A percentile compares a stretch with the other conserved stretches of the same genome.
These are phyloP conservation scores for Stachybotrys chlorohalonatus DNA, from an alignment of 2,329 filamentous ascomycete genomes.

Conservation along the genomic window DNA sequence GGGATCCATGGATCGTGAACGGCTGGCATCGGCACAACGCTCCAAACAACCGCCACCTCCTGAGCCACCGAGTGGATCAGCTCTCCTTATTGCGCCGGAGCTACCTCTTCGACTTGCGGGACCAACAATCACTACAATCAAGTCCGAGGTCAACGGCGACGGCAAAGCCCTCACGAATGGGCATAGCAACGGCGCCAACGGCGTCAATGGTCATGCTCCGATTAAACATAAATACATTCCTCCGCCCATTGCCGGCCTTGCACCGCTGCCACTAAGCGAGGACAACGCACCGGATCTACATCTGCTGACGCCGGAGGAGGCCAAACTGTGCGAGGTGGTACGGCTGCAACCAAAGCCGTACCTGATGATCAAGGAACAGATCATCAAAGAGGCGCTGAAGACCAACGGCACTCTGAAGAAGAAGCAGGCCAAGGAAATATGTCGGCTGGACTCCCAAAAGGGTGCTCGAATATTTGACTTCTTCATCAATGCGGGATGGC, in stretches of 20 bases:
- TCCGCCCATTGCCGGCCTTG: slow-evolving; percentile 50
- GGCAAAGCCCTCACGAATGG: slow-evolving; percentile 46
- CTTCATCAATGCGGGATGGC: slow-evolving; percentile 87
- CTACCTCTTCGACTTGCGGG: slow-evolving; percentile 48
- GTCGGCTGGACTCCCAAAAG: slow-evolving; percentile 75
- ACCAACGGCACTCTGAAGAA: slow-evolving; percentile 84
- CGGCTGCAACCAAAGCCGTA: slow-evolving; percentile 91
- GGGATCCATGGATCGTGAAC: slow-evolving; percentile 75
- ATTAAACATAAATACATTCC: slow-evolving; percentile 42
- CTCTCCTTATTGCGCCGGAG: slow-evolving; percentile 69
- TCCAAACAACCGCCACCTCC: slow-evolving; percentile 55
- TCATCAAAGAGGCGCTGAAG: slow-evolving; percentile 86
- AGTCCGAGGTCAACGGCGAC: slow-evolving; percentile 35
- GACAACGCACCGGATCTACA: slow-evolving; percentile 78
- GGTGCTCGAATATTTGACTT: slow-evolving; percentile 86
- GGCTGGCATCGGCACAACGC: slow-evolving; percentile 62
- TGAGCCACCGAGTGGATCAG: slow-evolving; percentile 67
- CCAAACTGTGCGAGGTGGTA: slow-evolving; percentile 75
- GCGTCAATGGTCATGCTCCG: slow-evolving; percentile 23
- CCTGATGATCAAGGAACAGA: slow-evolving; percentile 83
- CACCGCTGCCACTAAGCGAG: slow-evolving; percentile 58
- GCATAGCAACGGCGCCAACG: slow-evolving; percentile 37
- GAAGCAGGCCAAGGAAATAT: slow-evolving; percentile 85
- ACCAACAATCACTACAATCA: not conserved
- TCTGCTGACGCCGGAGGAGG: slow-evolving; percentile 74